Percentiles rank a stretch among this genome's conserved stretches.
phyloP scores from a whole-genome alignment of 345 rosid genomes.

The Punica granatum region DNA sequence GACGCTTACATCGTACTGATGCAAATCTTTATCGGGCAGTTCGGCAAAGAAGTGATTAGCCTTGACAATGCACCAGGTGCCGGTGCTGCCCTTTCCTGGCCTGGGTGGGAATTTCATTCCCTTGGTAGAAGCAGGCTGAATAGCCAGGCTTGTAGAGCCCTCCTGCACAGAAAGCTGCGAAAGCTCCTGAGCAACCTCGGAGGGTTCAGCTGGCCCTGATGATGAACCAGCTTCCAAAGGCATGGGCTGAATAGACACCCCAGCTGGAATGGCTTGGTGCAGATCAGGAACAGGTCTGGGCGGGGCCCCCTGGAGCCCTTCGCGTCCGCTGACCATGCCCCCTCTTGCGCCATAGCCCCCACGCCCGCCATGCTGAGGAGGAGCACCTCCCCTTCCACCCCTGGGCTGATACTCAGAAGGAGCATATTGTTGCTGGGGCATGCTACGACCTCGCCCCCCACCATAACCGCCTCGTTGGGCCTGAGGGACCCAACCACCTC shows the following conservation, averaged over 20 bases:
- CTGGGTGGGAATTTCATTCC: constrained; percentile 43
- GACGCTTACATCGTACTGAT: constrained; percentile 41
- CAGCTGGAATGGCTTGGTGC: constrained; percentile 90
- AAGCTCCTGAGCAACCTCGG: constrained; percentile 29
- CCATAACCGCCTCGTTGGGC: constrained; percentile 62
- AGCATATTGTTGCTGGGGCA: constrained; percentile 39
- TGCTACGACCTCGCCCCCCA: constrained; percentile 47
- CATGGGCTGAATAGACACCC: constrained; percentile 45
- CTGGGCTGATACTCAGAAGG: constrained; percentile 58
- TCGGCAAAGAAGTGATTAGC: constrained; percentile 53
- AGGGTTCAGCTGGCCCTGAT: constrained; percentile 33
- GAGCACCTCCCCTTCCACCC: constrained; percentile 56
- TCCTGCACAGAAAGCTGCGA: constrained; percentile 53
- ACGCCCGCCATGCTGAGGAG: constrained; percentile 44
- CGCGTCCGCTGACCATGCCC: constrained; percentile 33
- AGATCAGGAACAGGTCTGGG: constrained; percentile 84
- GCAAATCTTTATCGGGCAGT: constrained; percentile 38
- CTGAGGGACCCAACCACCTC: constrained; percentile 50
- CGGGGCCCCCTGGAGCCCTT: constrained; percentile 46
- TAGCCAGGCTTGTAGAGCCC: constrained; percentile 39
- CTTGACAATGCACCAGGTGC: constrained; percentile 36
- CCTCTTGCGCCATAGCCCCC: constrained; percentile 23
- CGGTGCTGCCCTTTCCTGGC: constrained; percentile 40
- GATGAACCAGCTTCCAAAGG: constrained; percentile 55
- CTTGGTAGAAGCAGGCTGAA: constrained; percentile 66